A percentile compares a stretch with the other conserved stretches of the same genome.
Conservation (phyloP, 2,329 filamentous ascomycete species). For the Neurospora sp. region DNA sequence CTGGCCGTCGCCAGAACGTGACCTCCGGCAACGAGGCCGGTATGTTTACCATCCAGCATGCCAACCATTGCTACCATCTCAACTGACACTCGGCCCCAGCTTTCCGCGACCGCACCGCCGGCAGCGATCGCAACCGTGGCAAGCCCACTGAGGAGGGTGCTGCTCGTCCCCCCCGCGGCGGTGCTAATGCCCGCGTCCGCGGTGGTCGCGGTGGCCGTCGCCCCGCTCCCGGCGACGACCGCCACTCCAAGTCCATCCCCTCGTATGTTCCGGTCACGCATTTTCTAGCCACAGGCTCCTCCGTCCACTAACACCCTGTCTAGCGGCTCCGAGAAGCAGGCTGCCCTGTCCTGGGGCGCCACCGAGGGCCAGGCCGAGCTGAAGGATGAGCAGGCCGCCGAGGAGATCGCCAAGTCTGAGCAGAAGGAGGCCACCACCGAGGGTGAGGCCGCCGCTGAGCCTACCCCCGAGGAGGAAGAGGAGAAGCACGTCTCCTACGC, state of each 20-base stretch:
- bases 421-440: conserved; percentile 57
- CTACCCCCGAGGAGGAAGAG: conserved; percentile 21
- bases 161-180: conserved; percentile 47
- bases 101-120: conserved; percentile 81
- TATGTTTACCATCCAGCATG: conserved; percentile 39
- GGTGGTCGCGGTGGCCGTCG: conserved; percentile 48
- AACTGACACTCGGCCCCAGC: conserved; percentile 39
- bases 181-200: conserved; percentile 53
- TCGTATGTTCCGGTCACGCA: conserved; percentile 30
- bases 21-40: conserved; percentile 72
- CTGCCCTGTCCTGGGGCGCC: conserved; percentile 82
- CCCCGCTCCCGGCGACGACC: conserved; percentile 46
- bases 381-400: conserved; percentile 85
- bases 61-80: conserved; percentile 1
- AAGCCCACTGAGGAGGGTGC: conserved; percentile 64
- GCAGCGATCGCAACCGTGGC: conserved; percentile 71
- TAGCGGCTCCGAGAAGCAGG: conserved; percentile 77
- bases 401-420: conserved; percentile 78
- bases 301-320: conserved; percentile 15
- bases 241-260: conserved; percentile 39
- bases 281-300: background rate
- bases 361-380: conserved; percentile 73
- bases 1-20: conserved; percentile 45
- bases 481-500: conserved; percentile 76
- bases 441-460: conserved; percentile 28